phyloP scores from a whole-genome alignment of 208 protist species.

The Angomonas deanei region DNA sequence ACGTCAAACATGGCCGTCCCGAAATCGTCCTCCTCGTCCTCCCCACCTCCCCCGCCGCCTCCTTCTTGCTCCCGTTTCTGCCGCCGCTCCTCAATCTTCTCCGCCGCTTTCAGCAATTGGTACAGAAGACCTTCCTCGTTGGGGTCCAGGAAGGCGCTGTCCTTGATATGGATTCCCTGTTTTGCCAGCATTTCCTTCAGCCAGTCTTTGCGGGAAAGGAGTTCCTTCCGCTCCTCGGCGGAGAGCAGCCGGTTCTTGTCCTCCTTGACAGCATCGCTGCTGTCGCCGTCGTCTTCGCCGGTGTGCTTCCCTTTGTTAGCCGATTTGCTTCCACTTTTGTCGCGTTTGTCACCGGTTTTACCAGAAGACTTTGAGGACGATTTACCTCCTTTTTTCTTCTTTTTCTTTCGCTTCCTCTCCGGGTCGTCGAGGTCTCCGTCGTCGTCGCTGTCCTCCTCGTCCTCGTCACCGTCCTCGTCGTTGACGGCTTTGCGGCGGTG shows the following conservation, averaged over 20 bases:
- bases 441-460: background rate
- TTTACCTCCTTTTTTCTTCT: background rate
- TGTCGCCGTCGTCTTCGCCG: background rate
- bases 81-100: conserved; percentile 15
- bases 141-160: conserved; percentile 22
- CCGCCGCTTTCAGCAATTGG: conserved; percentile 25
- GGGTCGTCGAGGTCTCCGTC: too few species aligned
- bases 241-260: conserved; percentile 14
- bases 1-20: conserved; percentile 21
- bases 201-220: conserved; percentile 16
- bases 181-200: conserved; percentile 19
- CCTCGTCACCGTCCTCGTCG: background rate
- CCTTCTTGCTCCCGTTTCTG: conserved; percentile 1
- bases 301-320: background rate
- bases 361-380: too few species aligned
- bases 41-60: background rate
- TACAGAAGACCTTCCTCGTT: conserved; percentile 25
- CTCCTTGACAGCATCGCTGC: conserved; percentile 7
- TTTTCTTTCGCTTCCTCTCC: background rate
- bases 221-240: conserved; percentile 15
- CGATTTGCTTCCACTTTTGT: background rate
- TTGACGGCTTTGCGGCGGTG: background rate
- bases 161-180: conserved; percentile 30
- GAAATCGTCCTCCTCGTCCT: conserved; percentile 29
- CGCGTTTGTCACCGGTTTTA: background rate